Evolutionary conservation across 192 early-diverging fungal genomes (phyloP).

Genomic region (Gonapodya prolifera): DNA sequence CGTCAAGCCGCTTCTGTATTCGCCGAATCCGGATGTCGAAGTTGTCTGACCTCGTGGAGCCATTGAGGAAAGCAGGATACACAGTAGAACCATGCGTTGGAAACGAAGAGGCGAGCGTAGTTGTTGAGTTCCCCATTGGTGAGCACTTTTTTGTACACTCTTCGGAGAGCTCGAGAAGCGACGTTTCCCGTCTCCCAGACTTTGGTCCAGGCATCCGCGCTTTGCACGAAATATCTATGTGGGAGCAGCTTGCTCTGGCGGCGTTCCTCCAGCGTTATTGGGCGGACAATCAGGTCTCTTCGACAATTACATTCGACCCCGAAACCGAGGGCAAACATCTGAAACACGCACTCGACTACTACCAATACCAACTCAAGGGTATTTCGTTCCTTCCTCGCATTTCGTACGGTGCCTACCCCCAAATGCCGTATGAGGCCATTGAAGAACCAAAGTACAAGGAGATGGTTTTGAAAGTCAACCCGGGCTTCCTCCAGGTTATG

Average conservation of each 20-base stretch:
- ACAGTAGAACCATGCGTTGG: slow-evolving; percentile 23
- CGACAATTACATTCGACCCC: slow-evolving; percentile 32
- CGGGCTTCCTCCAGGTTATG: neutral
- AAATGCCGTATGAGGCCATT: slow-evolving; percentile 36
- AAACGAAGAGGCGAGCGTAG: slow-evolving; percentile 16
- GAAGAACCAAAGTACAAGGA: slow-evolving; percentile 15
- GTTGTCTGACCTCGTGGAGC: slow-evolving; percentile 14
- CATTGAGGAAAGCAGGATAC: slow-evolving; percentile 17
- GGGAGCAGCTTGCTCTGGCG: slow-evolving; percentile 32
- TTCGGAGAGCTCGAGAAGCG: too few species aligned
- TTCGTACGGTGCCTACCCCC: slow-evolving; percentile 20
- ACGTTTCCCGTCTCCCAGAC: slow-evolving; percentile 5
- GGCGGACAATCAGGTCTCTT: slow-evolving; percentile 35
- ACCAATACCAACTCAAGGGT: slow-evolving; percentile 34
- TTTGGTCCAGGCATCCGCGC: slow-evolving; percentile 26
- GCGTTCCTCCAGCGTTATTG: slow-evolving; percentile 29
- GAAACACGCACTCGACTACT: slow-evolving; percentile 24
- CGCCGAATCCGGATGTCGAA: slow-evolving; percentile 27
- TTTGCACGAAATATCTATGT: slow-evolving; percentile 24
- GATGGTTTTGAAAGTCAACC: slow-evolving; percentile 11
- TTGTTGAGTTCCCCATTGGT: slow-evolving; percentile 30
- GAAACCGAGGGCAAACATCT: slow-evolving; percentile 15
- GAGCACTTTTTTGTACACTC: too few species aligned
- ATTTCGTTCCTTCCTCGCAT: slow-evolving; percentile 27
- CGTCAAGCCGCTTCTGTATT: slow-evolving; percentile 25